These are phyloP conservation scores for Mrakia frigida DNA, from an alignment of 768 basidiomycete genomes.

Conservation along the genomic window DNA sequence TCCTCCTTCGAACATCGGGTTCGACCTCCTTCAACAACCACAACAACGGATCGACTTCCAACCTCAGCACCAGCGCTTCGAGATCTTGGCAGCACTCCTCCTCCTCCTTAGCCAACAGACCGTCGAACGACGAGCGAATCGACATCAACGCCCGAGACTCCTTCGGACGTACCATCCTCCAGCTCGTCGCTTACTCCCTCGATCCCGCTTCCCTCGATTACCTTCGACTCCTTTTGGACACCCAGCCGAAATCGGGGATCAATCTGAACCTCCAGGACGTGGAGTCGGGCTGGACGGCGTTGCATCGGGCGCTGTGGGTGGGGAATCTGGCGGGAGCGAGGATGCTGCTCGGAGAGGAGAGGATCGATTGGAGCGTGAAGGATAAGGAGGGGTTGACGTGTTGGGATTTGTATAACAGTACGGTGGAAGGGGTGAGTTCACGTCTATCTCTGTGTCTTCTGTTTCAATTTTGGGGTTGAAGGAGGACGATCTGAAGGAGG, in stretches of 20 bases:
- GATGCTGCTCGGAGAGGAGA: conserved; percentile 61
- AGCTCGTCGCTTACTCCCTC: conserved; percentile 65
- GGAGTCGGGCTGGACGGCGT: conserved; percentile 85
- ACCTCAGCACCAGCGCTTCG: conserved; percentile 33
- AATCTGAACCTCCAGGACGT: conserved; percentile 73
- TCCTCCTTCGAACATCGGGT: not conserved
- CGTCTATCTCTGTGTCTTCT: not conserved
- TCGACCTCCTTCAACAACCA: not conserved
- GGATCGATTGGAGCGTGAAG: conserved; percentile 63
- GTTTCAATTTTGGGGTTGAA: too few relatives aligned
- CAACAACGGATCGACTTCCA: not conserved
- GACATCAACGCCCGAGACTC: conserved; percentile 45
- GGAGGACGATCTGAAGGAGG: not conserved
- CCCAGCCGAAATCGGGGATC: conserved; percentile 43
- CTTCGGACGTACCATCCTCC: conserved; percentile 61
- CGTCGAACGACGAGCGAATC: conserved; percentile 24
- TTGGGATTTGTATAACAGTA: conserved; percentile 89
- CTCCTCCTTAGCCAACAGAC: conserved; percentile 31
- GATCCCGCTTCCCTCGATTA: conserved; percentile 62
- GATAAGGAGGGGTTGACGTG: conserved; percentile 83
- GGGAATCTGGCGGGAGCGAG: conserved; percentile 59
- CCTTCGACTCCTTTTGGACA: conserved; percentile 61
- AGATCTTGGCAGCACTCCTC: conserved; percentile 36
- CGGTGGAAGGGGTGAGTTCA: conserved; percentile 56
- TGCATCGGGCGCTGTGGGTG: conserved; percentile 78